Conservation (phyloP, 208 protist genomes). For the Acanthamoeba healyi region DNA sequence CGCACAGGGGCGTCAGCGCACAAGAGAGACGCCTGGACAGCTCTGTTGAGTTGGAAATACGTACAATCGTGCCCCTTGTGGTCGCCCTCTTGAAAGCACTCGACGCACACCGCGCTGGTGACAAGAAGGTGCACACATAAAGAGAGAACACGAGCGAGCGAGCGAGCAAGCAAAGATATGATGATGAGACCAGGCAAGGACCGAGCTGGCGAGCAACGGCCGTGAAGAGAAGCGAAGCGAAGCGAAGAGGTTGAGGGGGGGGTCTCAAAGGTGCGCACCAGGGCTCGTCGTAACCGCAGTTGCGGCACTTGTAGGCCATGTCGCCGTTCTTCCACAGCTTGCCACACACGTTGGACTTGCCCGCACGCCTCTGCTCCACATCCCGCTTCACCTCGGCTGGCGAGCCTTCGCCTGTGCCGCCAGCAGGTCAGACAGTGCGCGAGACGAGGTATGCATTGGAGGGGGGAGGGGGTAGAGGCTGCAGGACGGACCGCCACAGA, state of each 20-base stretch:
- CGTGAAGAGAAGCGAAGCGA: no score
- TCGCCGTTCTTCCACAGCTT: conserved; percentile 60
- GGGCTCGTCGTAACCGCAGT: conserved; percentile 55
- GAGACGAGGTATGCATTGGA: background rate
- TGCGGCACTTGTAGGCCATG: conserved; percentile 53
- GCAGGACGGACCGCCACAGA: conserved; percentile 25
- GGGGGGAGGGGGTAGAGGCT: background rate
- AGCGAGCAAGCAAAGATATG: background rate
- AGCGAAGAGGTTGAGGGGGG: background rate
- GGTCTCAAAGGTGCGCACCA: conserved; percentile 2
- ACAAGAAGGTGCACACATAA: background rate
- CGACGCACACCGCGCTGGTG: background rate
- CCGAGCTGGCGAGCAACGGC: no score
- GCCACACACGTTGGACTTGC: conserved; percentile 63
- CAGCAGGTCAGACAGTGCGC: background rate
- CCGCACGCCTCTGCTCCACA: background rate
- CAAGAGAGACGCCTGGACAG: no score
- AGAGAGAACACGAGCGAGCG: background rate
- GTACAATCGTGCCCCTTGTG: conserved; percentile 56
- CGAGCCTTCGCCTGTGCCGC: background rate
- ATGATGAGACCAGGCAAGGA: no score
- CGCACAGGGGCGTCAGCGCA: background rate
- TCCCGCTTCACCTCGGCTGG: conserved; percentile 23
- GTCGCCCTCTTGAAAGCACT: conserved; percentile 53
- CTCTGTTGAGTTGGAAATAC: background rate